phyloP scores from a whole-genome alignment of 2,329 filamentous ascomycete genomes.

The Chalara sp. region DNA sequence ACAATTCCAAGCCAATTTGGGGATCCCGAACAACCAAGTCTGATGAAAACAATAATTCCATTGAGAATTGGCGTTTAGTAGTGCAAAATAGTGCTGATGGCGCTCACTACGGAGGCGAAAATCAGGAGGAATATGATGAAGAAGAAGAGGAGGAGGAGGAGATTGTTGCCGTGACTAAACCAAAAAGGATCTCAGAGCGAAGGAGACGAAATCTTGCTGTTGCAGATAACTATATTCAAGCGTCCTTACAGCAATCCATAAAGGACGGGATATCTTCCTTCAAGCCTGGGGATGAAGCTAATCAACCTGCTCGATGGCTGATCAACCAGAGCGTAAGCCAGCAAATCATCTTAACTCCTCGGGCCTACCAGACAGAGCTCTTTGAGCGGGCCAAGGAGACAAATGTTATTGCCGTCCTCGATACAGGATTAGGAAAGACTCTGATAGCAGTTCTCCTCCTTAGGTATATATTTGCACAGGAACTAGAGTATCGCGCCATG shows the following conservation, averaged over 20 bases:
- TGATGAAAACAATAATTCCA: neutral
- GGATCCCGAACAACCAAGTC: neutral
- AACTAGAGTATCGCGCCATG: slow-evolving; percentile 60
- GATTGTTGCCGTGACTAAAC: slow-evolving; percentile 25
- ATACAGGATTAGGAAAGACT: slow-evolving; percentile 95
- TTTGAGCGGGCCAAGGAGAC: slow-evolving; percentile 79
- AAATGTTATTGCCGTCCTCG: slow-evolving; percentile 89
- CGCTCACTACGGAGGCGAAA: neutral
- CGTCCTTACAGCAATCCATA: slow-evolving; percentile 16
- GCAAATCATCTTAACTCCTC: slow-evolving; percentile 66
- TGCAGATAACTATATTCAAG: slow-evolving; percentile 40
- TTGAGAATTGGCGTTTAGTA: no score
- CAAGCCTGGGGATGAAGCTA: slow-evolving; percentile 14
- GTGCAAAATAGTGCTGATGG: neutral
- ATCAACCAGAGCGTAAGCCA: slow-evolving; percentile 26
- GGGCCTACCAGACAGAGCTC: slow-evolving; percentile 88
- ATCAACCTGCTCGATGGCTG: slow-evolving; percentile 25
- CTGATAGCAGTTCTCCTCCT: slow-evolving; percentile 88
- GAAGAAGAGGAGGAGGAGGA: slow-evolving; percentile 13
- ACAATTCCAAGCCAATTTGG: neutral
- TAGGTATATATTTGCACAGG: slow-evolving; percentile 66
- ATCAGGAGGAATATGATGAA: slow-evolving; percentile 9
- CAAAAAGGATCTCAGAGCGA: slow-evolving; percentile 36
- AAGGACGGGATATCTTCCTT: slow-evolving; percentile 15
- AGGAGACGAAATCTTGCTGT: slow-evolving; percentile 43